Conservation (phyloP, 106 monocot species). For the Ottelia alismoides region DNA sequence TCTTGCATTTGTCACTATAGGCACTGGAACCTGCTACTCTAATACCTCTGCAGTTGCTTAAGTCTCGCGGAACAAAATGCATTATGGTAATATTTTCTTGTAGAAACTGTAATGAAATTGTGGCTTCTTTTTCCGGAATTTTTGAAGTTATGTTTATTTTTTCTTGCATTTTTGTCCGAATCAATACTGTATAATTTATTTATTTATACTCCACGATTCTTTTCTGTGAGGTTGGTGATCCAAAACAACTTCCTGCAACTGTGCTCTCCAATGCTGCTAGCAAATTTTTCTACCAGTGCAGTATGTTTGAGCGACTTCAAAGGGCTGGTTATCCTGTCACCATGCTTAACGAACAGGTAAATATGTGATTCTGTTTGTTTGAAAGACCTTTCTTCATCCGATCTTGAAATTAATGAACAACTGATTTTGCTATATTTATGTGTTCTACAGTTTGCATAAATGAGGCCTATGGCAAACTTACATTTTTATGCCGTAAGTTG, state of each 20-base stretch:
- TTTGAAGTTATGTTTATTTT: too few relatives aligned
- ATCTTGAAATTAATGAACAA: not conserved
- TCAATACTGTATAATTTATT: too few relatives aligned
- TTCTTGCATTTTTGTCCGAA: too few relatives aligned
- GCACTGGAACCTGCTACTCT: conserved; percentile 96
- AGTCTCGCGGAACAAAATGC: conserved; percentile 82
- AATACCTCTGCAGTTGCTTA: conserved; percentile 95
- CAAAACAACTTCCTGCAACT: conserved; percentile 98
- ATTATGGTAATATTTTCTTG: conserved; percentile 62
- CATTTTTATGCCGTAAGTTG: too few relatives aligned
- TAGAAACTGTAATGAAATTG: too few relatives aligned
- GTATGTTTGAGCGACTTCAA: conserved; percentile 99
- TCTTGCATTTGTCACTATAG: conserved; percentile 18
- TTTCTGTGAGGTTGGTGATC: conserved; percentile 84
- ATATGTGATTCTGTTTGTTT: not conserved
- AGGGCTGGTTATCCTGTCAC: conserved; percentile 79
- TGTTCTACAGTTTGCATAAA: not conserved
- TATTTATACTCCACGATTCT: too few relatives aligned
- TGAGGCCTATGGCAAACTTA: too few relatives aligned
- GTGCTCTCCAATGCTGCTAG: conserved; percentile 85
- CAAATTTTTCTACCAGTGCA: conserved; percentile 90
- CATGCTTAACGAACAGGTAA: conserved; percentile 94
- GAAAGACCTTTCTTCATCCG: too few relatives aligned
- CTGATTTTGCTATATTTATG: not conserved
- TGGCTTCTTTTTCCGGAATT: too few relatives aligned